These are phyloP conservation scores for Ganoderma leucocontextum DNA, from an alignment of 1,284 basidiomycete species.

Conservation along the genomic window DNA sequence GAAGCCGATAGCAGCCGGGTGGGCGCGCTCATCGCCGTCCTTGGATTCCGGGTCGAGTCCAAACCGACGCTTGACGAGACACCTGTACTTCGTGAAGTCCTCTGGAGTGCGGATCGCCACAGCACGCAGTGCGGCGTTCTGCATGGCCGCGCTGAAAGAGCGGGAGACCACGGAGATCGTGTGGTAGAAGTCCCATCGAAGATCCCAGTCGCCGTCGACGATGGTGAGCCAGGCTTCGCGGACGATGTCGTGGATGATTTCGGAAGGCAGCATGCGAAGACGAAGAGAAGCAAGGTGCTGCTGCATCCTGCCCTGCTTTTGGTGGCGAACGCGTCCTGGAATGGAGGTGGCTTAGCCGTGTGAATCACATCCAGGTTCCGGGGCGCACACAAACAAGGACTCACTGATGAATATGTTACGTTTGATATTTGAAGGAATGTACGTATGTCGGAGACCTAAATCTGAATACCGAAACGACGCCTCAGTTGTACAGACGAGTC, in stretches of 20 bases:
- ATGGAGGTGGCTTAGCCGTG: constrained; percentile 8
- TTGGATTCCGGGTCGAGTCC: constrained; percentile 16
- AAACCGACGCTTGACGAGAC: constrained; percentile 19
- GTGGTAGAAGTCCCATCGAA: constrained; percentile 25
- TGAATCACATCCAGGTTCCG: constrained; percentile 2
- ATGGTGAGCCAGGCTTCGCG: constrained; percentile 23
- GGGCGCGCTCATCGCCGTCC: constrained; percentile 19
- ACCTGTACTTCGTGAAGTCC: constrained; percentile 23
- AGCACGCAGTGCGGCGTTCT: constrained; percentile 19
- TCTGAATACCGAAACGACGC: not conserved
- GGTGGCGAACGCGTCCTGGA: not conserved
- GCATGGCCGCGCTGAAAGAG: constrained; percentile 19
- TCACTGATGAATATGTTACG: constrained; percentile 4
- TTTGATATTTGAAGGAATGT: constrained; percentile 3
- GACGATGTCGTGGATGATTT: constrained; percentile 25
- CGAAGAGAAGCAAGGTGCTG: constrained; percentile 7
- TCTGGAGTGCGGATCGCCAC: constrained; percentile 21
- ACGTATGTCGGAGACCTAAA: not conserved
- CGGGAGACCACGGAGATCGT: constrained; percentile 18
- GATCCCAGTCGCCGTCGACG: constrained; percentile 14
- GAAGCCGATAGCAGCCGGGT: constrained; percentile 18
- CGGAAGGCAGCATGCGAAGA: constrained; percentile 16
- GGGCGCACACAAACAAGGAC: not conserved
- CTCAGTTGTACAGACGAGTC: not conserved
- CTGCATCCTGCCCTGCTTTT: not conserved